Conservation (phyloP, 495 filamentous ascomycete genomes). For the Podospora australis region DNA sequence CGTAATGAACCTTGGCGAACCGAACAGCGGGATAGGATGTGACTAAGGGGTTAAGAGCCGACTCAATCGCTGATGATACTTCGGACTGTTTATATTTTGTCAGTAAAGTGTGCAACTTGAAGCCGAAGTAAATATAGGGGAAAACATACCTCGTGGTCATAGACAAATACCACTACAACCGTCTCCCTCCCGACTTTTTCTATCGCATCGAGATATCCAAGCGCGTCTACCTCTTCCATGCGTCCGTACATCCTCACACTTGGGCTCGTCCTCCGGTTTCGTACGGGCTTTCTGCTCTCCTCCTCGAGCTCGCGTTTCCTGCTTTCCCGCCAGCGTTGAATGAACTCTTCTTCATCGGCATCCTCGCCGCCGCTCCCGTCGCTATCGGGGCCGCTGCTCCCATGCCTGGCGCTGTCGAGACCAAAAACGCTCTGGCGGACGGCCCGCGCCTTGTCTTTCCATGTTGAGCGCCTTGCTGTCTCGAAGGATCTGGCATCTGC, state of each 20-base stretch:
- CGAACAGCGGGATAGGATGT: constrained; percentile 60
- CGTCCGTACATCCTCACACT: constrained; percentile 70
- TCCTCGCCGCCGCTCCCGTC: constrained; percentile 37
- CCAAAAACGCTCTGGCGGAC: constrained; percentile 44
- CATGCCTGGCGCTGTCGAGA: constrained; percentile 24
- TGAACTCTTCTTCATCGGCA: constrained; percentile 70
- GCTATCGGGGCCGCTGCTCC: constrained; percentile 43
- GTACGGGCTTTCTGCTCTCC: constrained; percentile 34
- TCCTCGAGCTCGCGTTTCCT: constrained; percentile 69
- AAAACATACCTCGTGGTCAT: constrained; percentile 74
- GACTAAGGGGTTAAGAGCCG: constrained; percentile 66
- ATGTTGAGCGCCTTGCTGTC: constrained; percentile 63
- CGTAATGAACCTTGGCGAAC: constrained; percentile 86
- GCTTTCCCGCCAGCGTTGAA: constrained; percentile 73
- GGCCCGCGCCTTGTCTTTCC: constrained; percentile 40
- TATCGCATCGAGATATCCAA: constrained; percentile 89
- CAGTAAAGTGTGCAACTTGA: neutral
- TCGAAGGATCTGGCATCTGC: constrained; percentile 91
- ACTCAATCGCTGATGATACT: constrained; percentile 69
- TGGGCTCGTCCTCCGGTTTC: constrained; percentile 57
- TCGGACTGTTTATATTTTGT: constrained; percentile 53
- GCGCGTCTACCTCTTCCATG: constrained; percentile 78
- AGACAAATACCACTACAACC: constrained; percentile 90
- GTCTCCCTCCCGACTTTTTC: constrained; percentile 79
- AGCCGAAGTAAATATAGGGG: neutral